Base-by-base conservation (phyloP, 441 rosid genomes). In the Geranium incanum region DNA sequence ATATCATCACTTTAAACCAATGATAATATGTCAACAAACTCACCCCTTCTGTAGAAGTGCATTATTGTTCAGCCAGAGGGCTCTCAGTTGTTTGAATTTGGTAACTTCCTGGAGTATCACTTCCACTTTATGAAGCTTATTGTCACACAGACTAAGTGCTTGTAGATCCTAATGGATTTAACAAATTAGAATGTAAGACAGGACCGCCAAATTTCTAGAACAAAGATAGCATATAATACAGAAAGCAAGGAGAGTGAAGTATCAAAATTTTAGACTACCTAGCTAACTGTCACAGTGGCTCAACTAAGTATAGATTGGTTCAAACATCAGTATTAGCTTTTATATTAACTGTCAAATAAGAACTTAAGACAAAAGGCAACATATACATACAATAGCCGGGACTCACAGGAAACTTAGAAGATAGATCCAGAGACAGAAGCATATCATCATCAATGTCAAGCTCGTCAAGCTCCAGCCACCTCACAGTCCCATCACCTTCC, bases 381-480 rank as follows among this genome's bases (percentile, higher is more conserved):
- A 68, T 16, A 36, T 0, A 6, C 43, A 71, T 67, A 5, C 69
- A 33, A 45, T 28, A 66, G 37, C n/a, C 71, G 50, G 57, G 45
- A 71, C 86, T 1, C 23, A 84, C 99, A 82, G 85, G 90, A 80
- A 87, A 86, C 84, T 81, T 82, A 76, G 80, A 72, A 57, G 88
- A 78, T 78, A 92, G 77, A 73, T 83, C 79, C 64, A 90, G 86
- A 50, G 91, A 89, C 28, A 82, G 75, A 66, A 94, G 79, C 62
- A 71, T 78, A 67, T 81, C 81, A 74, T 88, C 97, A 67, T 80
- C 82, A 64, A 94, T 77, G 68, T 80, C 80, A 64, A 90, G 85
- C 77, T 89, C 88, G 68, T 94, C 95, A 8, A 94, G 91, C 86
- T 92, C 97, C 83, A 92, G 81, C 99, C 97, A 94, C 76, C 81